Evolutionary conservation across 768 basidiomycete species (phyloP), one percentile per base, ranked within the genome.

Genomic region (Neoboletus brunneissimus): DNA sequence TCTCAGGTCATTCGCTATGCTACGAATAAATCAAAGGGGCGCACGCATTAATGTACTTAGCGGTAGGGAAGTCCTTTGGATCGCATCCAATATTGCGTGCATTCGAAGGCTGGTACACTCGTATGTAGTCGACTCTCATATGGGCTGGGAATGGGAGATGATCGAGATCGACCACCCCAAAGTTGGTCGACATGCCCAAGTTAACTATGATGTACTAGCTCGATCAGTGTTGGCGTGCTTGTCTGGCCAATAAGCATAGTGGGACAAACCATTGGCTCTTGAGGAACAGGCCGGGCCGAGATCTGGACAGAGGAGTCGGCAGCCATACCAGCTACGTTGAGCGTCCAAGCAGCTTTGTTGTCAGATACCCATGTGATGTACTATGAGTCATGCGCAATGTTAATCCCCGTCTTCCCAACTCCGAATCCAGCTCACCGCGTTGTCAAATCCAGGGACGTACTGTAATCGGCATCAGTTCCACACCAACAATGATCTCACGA

Each of bases 351-450:
- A 25, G 79, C 66, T 61, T 83, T 76, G 68, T 83, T 82, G 62
- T 86, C 77, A 54, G 84, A 79, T 55, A 94, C 76, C 94, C 94
- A 96, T 3, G 89, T 82, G 62, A 95, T 91, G 66, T 94, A 96
- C 85, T 87, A 55, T 34, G 37, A 49, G 22, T 42, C 23, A 16
- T 6, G 32, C 20, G 20, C 27, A 50, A 31, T 40, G 25, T 64
- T 5, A 57, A 38, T 27, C 34, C 25, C 10, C 22, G 6, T 40
- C 29, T 25, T 31, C 29, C 18, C 32, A 43, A 20, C 40, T 38
- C 6, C 20, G 20, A 34, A 13, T 25, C 34, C 12, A 35, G 73
- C 83, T 59, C 63, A 87, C 84, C 29, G 79, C 86, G 35, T 81
- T 72, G 58, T 88, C 86, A 63, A 85, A 88, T 44, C 92, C 91